These are phyloP conservation scores for Coleophoma cylindrospora DNA, from an alignment of 2,329 filamentous ascomycete genomes.

Conservation along the genomic window DNA sequence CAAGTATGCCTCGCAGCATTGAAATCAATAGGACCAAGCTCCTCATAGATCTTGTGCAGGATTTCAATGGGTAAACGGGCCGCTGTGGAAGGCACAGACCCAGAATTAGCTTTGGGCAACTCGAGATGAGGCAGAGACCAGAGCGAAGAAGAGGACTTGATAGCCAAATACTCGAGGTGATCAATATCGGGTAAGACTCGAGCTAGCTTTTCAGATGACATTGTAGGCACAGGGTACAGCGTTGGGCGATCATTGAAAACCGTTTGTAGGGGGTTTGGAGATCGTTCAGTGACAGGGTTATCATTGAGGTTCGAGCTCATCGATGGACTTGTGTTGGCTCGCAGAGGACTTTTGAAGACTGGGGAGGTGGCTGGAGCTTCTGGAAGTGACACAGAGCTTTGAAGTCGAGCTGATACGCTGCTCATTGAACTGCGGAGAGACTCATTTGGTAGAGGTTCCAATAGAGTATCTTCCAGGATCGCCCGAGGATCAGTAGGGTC, in stretches of 20 bases:
- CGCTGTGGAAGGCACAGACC: constrained; percentile 1
- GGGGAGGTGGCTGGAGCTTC: not conserved
- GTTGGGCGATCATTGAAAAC: constrained; percentile 9
- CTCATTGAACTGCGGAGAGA: not conserved
- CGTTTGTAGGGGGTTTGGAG: constrained; percentile 4
- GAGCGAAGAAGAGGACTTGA: constrained; percentile 6
- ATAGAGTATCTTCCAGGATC: constrained; percentile 21
- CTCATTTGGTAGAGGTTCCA: constrained; percentile 21
- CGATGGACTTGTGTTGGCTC: not conserved
- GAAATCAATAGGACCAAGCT: constrained; percentile 38
- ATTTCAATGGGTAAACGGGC: constrained; percentile 29
- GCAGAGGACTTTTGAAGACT: not conserved
- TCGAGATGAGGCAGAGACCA: not conserved
- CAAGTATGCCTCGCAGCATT: constrained; percentile 57
- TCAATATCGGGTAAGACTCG: constrained; percentile 3
- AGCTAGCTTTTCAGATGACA: constrained; percentile 1
- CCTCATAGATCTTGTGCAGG: constrained; percentile 29
- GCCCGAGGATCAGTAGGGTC: constrained; percentile 20
- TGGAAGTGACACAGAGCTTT: not conserved
- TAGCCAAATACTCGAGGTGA: constrained; percentile 9
- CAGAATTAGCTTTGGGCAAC: not conserved
- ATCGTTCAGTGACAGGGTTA: not conserved
- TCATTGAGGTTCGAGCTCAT: not conserved
- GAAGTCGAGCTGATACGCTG: constrained; percentile 18
- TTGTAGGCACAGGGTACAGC: constrained; percentile 8